Evolutionary conservation across 257 asterid species (phyloP), one percentile per base, ranked within the genome.

Genomic region (Nicotiana attenuata): DNA sequence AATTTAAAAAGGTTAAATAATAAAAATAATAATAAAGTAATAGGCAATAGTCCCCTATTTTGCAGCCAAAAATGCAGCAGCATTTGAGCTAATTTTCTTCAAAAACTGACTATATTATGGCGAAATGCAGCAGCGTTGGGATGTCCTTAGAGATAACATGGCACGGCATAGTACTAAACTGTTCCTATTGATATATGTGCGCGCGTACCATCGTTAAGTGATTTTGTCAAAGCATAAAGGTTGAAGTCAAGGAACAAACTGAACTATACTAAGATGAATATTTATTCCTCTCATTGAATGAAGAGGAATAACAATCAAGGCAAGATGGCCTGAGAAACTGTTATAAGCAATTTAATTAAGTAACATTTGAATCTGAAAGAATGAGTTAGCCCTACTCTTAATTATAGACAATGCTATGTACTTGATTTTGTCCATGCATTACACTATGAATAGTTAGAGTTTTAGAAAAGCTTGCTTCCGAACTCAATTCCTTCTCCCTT

Each of bases 401-500:
- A 9, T 41, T 17, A 56, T 56, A 56, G 10, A 56, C 63, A 56
- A 56, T 19, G 50, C 0, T 41, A 41, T 41, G 63, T 56, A 56
- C 22, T 56, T 56, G 24, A 56, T 56, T 17, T 56, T 56, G 24
- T 56, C 63, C 17, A 56, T 16, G 61, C 61, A 1, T 56, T 16
- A 56, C 22, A 41, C 50, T 41, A 41, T 41, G 50, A 9, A 41
- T 41, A 0, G 50, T 41, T 0, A 8, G 2, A 41, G 9, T 41
- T 41, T 41, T 73, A 91, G 80, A 92, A 93, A 53, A 93, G 92
- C 87, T 91, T 93, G 97, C 97, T 91, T 3, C 86, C 98, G 79
- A 89, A 92, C 61, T 91, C 88, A 1, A 22, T 53, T 19, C 41
- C 85, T 3, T 59, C 91, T 31, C 71, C 82, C 45, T 67, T 81